phyloP scores from a whole-genome alignment of 2,329 filamentous ascomycete species.

The Tolypocladium album region DNA sequence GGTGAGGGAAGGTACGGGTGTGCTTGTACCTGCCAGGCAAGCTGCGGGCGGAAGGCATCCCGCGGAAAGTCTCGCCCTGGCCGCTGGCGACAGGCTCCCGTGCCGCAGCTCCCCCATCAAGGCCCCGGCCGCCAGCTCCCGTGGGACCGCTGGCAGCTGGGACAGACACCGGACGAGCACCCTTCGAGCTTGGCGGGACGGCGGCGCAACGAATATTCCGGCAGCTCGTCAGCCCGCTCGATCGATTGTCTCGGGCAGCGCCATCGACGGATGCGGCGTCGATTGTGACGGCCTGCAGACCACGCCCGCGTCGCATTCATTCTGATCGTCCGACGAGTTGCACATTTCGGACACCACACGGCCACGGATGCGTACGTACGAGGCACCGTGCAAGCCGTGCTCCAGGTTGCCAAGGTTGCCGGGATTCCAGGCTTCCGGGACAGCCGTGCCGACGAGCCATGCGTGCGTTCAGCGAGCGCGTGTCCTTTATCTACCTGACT shows the following conservation, averaged over 20 bases:
- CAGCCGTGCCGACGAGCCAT: background rate
- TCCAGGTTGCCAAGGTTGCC: background rate
- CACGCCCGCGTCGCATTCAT: background rate
- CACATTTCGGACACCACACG: background rate
- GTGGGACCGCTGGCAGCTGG: background rate
- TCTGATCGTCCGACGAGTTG: background rate
- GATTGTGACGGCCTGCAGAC: background rate
- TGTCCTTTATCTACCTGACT: background rate
- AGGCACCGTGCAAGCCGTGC: background rate
- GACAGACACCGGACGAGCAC: background rate
- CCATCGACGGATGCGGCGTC: background rate
- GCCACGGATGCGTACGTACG: background rate
- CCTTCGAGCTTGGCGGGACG: background rate
- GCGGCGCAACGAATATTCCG: background rate
- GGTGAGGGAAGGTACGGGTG: too few species aligned
- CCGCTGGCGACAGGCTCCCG: background rate
- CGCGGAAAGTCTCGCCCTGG: background rate
- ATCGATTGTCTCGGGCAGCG: background rate
- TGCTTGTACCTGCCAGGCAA: too few species aligned
- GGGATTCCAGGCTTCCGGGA: background rate
- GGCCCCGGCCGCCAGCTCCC: background rate
- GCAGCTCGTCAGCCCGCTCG: background rate
- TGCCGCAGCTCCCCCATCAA: background rate
- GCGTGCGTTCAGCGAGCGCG: background rate
- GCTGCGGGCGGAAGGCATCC: too few species aligned